Base-by-base conservation (phyloP, 2,329 filamentous ascomycete genomes). In the Xylogone sp. region DNA sequence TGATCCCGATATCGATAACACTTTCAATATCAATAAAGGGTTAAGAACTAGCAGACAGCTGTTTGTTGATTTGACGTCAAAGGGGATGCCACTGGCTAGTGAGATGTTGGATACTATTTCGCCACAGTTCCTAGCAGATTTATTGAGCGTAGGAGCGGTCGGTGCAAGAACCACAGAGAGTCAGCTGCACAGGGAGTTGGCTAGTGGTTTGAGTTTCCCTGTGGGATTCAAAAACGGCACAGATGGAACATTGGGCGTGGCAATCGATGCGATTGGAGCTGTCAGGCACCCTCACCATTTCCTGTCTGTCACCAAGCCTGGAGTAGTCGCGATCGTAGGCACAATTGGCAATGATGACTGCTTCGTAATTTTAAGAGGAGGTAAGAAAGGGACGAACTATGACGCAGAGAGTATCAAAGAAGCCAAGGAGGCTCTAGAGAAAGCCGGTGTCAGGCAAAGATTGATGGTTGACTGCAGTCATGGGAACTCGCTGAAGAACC, bases 181-280 rank as follows among this genome's bases (percentile, higher is more conserved):
- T 48, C 94, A 99, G 75, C 79, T 97, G 56, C 94, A 99, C 72
- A 86, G 94, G 51, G 94, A 99, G 73, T 77, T 99, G 57, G 93
- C 94, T 20, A 94, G 88, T 49, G 94, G 94, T 66, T 78, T 97
- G 31, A 95, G 88, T 61, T 97, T 97, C 87, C 94, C 94, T 2
- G 91, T 99, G 10, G 94, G 94, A 48, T 99, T 99, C 87, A 99
- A 99, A 82, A 99, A 99, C 72, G 94, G 94, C 58, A 99, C 94
- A 27, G 94, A 99, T 68, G 94, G 94, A 48, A 87, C 86, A 8
- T 75, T 97, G 45, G 82, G 86, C 51, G 92, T 97, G 3, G 92
- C 94, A 12, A 90, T 97, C 62, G 94, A 99, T 68, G 94, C 94
- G 47, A 96, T 97, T 68, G 91, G 92, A 56, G 90, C 94, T 16